phyloP scores from a whole-genome alignment of 2,329 filamentous ascomycete species.

The Graphiopsis chlorocephala region DNA sequence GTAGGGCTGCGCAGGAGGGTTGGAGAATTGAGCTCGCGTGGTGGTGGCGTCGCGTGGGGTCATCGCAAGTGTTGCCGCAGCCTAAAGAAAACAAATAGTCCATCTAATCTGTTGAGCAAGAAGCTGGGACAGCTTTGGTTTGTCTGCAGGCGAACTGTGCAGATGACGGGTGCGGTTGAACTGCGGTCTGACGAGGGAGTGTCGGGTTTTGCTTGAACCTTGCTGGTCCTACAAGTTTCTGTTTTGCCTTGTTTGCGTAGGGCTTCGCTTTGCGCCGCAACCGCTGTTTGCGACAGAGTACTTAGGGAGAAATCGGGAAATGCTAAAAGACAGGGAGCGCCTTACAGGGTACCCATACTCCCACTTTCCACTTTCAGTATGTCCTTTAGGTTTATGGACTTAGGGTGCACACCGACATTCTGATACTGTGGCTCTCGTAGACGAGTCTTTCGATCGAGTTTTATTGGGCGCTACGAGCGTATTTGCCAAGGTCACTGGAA shows the following conservation, averaged over 20 bases:
- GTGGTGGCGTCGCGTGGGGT: background rate
- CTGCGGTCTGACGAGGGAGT: background rate
- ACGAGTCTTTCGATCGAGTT: background rate
- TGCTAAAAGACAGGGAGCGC: background rate
- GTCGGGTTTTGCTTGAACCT: background rate
- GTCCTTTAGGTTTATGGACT: background rate
- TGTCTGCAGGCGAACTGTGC: background rate
- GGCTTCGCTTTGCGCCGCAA: background rate
- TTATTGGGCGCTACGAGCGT: background rate
- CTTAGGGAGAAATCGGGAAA: background rate
- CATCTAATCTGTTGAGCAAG: background rate
- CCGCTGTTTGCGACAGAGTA: constrained; percentile 6
- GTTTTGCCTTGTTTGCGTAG: background rate
- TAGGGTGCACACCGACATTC: background rate
- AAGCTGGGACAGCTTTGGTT: background rate
- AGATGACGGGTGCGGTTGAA: background rate
- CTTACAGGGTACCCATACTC: background rate
- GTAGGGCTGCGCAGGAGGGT: background rate
- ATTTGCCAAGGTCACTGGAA: constrained; percentile 1
- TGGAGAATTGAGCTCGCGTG: background rate
- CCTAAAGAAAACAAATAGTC: background rate
- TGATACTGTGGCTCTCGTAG: background rate
- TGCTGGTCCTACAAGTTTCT: background rate
- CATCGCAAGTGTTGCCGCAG: background rate
- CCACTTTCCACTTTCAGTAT: background rate